Conservation (phyloP, 352 stramenopile genomes). For the Globisporangium mamillatum region DNA sequence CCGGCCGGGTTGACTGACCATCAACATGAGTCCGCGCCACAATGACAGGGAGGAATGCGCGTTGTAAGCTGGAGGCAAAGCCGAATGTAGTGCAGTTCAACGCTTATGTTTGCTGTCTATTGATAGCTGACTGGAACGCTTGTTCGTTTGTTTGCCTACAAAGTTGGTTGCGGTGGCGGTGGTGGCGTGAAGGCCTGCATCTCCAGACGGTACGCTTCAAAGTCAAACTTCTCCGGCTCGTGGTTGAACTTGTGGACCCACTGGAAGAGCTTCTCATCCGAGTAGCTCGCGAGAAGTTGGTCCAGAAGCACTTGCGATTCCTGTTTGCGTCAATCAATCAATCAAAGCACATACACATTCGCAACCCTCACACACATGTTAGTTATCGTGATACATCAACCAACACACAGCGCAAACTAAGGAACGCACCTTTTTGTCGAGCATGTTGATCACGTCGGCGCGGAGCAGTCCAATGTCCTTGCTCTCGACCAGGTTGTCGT, state of each 20-base stretch:
- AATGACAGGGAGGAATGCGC: no score
- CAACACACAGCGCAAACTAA: neutral
- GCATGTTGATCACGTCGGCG: conserved; percentile 83
- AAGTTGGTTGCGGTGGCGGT: neutral
- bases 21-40: neutral
- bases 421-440: conserved; percentile 63
- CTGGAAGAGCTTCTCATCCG: conserved; percentile 59
- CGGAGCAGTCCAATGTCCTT: conserved; percentile 76
- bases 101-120: neutral
- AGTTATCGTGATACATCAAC: neutral
- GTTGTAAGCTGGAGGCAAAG: neutral
- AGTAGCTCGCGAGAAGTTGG: conserved; percentile 66
- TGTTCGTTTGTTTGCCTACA: neutral
- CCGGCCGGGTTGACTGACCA: neutral
- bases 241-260: conserved; percentile 88
- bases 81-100: neutral
- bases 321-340: conserved; percentile 9
- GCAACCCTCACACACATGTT: neutral
- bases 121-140: neutral
- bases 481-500: conserved; percentile 64
- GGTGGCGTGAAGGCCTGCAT: conserved; percentile 28
- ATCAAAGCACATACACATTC: neutral
- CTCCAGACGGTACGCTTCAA: conserved; percentile 66
- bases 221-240: conserved; percentile 79
- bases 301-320: conserved; percentile 68